Evolutionary conservation across 768 basidiomycete species (phyloP).

Genomic region (Leucocoprinus birnbaumii): DNA sequence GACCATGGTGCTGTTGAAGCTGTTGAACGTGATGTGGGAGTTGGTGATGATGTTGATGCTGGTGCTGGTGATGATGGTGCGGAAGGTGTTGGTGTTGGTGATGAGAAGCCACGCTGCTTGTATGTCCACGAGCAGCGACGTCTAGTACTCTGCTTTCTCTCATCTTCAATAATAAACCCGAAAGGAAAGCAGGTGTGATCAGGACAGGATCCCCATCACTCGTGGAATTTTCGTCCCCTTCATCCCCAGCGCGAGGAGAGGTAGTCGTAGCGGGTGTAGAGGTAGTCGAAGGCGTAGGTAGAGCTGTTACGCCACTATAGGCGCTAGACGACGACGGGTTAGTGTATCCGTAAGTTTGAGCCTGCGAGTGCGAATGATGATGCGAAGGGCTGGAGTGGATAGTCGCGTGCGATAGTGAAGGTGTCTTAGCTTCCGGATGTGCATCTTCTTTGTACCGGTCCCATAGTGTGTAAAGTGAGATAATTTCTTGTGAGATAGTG

Average conservation of each 20-base stretch:
- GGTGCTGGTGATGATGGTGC: no score
- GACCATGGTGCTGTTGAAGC: no score
- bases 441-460: slow-evolving; percentile 74
- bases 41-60: no score
- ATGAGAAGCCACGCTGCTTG: no score
- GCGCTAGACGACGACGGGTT: neutral
- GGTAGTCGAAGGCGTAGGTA: neutral
- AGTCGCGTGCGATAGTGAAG: slow-evolving; percentile 19
- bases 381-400: slow-evolving; percentile 10
- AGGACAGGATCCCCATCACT: neutral
- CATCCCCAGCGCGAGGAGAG: neutral
- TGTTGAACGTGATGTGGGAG: no score
- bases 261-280: neutral
- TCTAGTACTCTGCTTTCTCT: slow-evolving; percentile 62
- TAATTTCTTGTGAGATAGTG: slow-evolving; percentile 87
- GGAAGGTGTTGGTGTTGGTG: no score
- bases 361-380: neutral
- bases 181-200: slow-evolving; percentile 59
- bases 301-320: neutral
- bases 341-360: no score
- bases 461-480: slow-evolving; percentile 89
- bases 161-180: slow-evolving; percentile 60
- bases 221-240: neutral
- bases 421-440: slow-evolving; percentile 29
- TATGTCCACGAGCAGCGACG: slow-evolving; percentile 35